phyloP scores from a whole-genome alignment of 2,329 filamentous ascomycete species.

The Onygena corvina region DNA sequence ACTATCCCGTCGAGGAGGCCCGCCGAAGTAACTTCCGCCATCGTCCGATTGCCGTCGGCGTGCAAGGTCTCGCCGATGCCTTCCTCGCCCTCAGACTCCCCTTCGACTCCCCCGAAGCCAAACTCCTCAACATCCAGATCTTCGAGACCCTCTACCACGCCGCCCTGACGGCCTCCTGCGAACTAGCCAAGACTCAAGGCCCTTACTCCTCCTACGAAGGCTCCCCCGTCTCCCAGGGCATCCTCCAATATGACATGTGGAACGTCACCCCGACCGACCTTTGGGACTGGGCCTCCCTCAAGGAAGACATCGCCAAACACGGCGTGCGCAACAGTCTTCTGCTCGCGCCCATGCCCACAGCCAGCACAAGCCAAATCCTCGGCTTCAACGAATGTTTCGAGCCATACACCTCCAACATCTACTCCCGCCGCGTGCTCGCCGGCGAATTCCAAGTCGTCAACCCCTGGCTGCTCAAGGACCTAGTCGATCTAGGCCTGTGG shows the following conservation, averaged over 20 bases:
- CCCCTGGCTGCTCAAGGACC: slow-evolving; percentile 94
- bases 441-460: slow-evolving; percentile 99
- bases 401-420: slow-evolving; percentile 99
- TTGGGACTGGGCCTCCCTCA: slow-evolving; percentile 89
- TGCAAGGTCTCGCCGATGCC: slow-evolving; percentile 93
- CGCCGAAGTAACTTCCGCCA: slow-evolving; percentile 95
- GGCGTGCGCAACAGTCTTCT: slow-evolving; percentile 93
- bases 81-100: slow-evolving; percentile 95
- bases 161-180: slow-evolving; percentile 75
- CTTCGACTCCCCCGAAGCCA: slow-evolving; percentile 91
- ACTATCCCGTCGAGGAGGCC: slow-evolving; percentile 93
- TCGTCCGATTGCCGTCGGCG: slow-evolving; percentile 88
- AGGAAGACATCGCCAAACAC: slow-evolving; percentile 81
- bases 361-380: slow-evolving; percentile 91
- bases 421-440: slow-evolving; percentile 92
- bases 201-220: slow-evolving; percentile 85
- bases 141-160: slow-evolving; percentile 99
- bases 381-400: slow-evolving; percentile 99
- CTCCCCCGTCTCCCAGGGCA: slow-evolving; percentile 85
- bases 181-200: slow-evolving; percentile 72
- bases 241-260: slow-evolving; percentile 99
- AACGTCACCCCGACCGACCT: slow-evolving; percentile 82
- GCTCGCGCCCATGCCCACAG: slow-evolving; percentile 94
- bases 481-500: slow-evolving; percentile 96
- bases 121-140: slow-evolving; percentile 91